phyloP scores from a whole-genome alignment of 2,329 filamentous ascomycete species.

The Aureobasidium subglaciale region DNA sequence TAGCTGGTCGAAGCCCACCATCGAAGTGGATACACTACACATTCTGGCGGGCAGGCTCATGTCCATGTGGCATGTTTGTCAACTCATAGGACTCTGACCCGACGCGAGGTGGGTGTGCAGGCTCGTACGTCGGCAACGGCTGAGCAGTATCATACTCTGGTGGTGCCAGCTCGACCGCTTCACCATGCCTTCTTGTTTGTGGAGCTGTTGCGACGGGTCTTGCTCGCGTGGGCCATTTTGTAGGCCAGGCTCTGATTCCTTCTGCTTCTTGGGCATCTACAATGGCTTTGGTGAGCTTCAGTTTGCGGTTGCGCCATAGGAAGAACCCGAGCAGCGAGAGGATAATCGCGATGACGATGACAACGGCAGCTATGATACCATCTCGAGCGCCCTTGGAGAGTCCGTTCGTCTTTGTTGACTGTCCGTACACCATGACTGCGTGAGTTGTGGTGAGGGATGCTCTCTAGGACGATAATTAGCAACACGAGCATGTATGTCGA shows the following conservation, averaged over 20 bases:
- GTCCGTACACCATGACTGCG: neutral
- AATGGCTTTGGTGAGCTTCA: neutral
- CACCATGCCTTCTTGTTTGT: neutral
- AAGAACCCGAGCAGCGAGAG: neutral
- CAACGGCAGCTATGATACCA: neutral
- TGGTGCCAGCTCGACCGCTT: neutral
- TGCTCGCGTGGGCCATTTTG: neutral
- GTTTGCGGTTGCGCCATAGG: neutral
- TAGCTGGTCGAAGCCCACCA: too few relatives aligned
- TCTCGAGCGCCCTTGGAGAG: neutral
- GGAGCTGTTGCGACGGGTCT: neutral
- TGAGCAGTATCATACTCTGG: neutral
- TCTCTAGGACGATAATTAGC: too few relatives aligned
- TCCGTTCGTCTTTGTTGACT: neutral
- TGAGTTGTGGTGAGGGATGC: too few relatives aligned
- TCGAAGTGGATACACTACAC: neutral
- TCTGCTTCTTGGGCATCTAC: neutral
- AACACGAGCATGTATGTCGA: neutral
- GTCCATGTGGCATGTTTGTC: neutral
- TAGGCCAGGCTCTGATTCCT: neutral
- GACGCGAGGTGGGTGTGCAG: neutral
- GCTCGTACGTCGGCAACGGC: neutral
- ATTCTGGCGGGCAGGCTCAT: neutral
- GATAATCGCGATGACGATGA: neutral
- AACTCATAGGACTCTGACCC: neutral